Evolutionary conservation across 192 early-diverging fungal species (phyloP), one percentile per base, ranked within the genome.

Genomic region (Umbelopsis sp.): DNA sequence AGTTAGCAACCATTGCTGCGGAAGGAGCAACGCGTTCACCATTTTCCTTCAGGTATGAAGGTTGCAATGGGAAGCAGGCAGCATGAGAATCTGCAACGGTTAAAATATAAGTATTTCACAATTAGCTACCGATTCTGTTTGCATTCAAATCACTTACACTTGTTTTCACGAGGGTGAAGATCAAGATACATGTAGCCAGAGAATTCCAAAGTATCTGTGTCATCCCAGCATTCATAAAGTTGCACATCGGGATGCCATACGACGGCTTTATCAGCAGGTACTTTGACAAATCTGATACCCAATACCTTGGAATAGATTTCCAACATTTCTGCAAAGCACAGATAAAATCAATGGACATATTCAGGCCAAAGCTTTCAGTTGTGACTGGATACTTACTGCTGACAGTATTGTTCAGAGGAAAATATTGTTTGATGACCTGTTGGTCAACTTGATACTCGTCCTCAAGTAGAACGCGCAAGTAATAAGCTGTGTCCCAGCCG

Each of bases 241-340:
- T 88, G 82, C 9, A 94, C 94, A 74, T 96, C 92, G n/a, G 75
- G 75, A 33, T 94, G 93, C 93, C 93, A 96, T 20, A 86, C 86
- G 0, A 79, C 74, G 8, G 81, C 71, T 35, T 87, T 74, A 46
- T 78, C 80, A 10, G 49, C 49, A 23, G 83, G 78, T 6, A 91
- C 84, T 76, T 90, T 86, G 33, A 86, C 82, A 67, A 93, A 92
- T 27, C 80, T 78, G 47, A 96, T 76, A 9, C 85, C 81, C 44
- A 96, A 80, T 50, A 96, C 85, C 52, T 86, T 74, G 72, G 90
- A 79, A 78, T 96, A 96, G 27, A 94, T 88, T 46, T 88, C 80
- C 27, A 94, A 79, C 79, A 94, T 87, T 67, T 86, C 89, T 67
- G 80, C 70, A 30, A 85, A 48, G 41, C 25, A 21, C 50, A 6